A percentile compares a stretch with the other conserved stretches of the same genome.
Evolutionary conservation across 2,329 filamentous ascomycete species (phyloP).

Genomic region (Cladorrhinum sp.): DNA sequence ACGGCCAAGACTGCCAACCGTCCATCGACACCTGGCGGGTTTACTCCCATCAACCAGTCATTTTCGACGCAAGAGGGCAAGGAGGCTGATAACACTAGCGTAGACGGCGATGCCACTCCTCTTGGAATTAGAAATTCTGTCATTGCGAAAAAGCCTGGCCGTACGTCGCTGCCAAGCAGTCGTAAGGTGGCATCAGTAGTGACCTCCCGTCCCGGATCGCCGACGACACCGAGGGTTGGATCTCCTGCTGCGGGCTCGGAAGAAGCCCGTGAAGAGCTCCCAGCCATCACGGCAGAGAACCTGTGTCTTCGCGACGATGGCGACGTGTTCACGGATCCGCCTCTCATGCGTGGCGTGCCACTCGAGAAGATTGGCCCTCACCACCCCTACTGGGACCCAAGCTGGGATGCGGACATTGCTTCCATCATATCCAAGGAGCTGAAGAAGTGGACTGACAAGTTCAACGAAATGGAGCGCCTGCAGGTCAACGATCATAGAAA

Average conservation of each 20-base stretch:
- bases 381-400: constrained; percentile 55
- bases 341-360: constrained; percentile 52
- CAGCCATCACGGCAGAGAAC: constrained; percentile 45
- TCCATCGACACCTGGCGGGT: constrained; percentile 15
- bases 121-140: background rate
- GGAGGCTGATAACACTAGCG: background rate
- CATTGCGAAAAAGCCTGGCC: constrained; percentile 9
- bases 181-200: constrained; percentile 10
- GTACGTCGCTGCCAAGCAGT: constrained; percentile 20
- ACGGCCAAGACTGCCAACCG: background rate
- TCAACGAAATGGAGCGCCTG: background rate
- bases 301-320: constrained; percentile 50
- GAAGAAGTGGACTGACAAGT: constrained; percentile 48
- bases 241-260: constrained; percentile 11
- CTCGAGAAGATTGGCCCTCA: constrained; percentile 47
- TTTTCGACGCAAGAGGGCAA: constrained; percentile 1
- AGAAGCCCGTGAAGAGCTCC: constrained; percentile 15
- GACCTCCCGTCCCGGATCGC: background rate
- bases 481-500: constrained; percentile 29
- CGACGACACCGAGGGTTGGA: constrained; percentile 12
- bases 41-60: constrained; percentile 26
- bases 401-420: constrained; percentile 39
- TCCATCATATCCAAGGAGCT: constrained; percentile 37
- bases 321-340: constrained; percentile 47
- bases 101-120: background rate